Evolutionary conservation across 495 filamentous ascomycete species (phyloP), one percentile per base, ranked within the genome.

Genomic region (Hypoxylon trugodes): DNA sequence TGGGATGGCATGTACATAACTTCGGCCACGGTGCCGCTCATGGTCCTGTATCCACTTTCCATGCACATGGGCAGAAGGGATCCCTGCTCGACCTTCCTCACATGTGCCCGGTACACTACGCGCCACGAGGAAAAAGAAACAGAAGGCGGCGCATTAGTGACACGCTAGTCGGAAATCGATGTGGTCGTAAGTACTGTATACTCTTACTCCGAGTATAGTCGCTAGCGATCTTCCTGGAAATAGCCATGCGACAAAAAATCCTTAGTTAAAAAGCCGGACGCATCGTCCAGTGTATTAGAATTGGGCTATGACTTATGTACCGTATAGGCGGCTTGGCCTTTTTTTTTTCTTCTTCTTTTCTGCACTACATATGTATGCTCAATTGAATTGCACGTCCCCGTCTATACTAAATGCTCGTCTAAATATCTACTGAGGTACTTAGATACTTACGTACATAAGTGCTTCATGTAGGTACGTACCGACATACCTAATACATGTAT

Each of bases 241-340:
- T 64, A 59, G 66, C 67, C 69, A 69, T 72, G 69, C 66, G 69
- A 69, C 69, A 59, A 56, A 49, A n/a, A 32, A 63, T 57, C 66
- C 55, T 66, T 61, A 59, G 59, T 53, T 48, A 69, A 54, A 56
- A 46, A 32, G 26, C 51, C 25, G 37, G 66, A 63, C 52, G 50
- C 53, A 71, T 65, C 53, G 59, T 65, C 49, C 61, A 46, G 53
- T 36, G n/a, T n/a, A n/a, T n/a, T n/a, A n/a, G n/a, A n/a, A n/a
- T n/a, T n/a, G n/a, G 37, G 67, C 47, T 50, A 60, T 46, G 64
- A 55, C 40, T 18, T 38, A 25, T 51, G 38, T 22, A 36, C 8
- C 30, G 19, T 38, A 2, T 38, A 38, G 4, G 25, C 13, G 48
- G 19, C 24, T 37, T 59, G 45, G 55, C 33, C 50, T 32, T 50